phyloP scores from a whole-genome alignment of 768 basidiomycete genomes.

The Trametes gibbosa region DNA sequence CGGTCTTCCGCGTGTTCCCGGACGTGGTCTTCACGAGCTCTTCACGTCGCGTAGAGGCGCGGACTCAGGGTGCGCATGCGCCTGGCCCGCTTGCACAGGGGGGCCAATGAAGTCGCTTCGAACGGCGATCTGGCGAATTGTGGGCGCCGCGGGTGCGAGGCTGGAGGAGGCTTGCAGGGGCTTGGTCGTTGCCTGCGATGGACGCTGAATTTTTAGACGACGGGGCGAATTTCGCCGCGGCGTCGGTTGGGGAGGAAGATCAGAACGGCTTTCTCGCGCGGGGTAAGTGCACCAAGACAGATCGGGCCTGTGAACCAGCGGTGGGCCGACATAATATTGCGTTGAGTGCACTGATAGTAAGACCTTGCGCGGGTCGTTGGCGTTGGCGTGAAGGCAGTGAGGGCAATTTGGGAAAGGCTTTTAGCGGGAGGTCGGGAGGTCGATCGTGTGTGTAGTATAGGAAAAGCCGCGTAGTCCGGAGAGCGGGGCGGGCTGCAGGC shows the following conservation, averaged over 20 bases:
- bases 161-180: background rate
- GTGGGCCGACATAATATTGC: no score
- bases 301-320: no score
- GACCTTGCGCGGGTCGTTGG: no score
- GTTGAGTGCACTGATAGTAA: no score
- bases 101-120: background rate
- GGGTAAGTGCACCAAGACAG: background rate
- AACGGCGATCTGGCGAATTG: background rate
- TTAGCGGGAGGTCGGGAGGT: no score
- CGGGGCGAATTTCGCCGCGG: background rate
- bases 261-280: background rate
- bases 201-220: background rate
- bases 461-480: no score
- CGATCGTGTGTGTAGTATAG: no score
- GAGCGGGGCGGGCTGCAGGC: no score
- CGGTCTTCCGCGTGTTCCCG: background rate
- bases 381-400: no score
- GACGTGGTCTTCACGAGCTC: conserved; percentile 6
- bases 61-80: background rate
- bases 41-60: conserved; percentile 13
- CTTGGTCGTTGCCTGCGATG: background rate
- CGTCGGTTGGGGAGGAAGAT: no score
- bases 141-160: background rate
- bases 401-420: conserved; percentile 11
- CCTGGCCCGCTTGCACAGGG: no score